A percentile compares a stretch with the other conserved stretches of the same genome.
phyloP scores from a whole-genome alignment of 2,329 filamentous ascomycete genomes.

The Microsporum canis region DNA sequence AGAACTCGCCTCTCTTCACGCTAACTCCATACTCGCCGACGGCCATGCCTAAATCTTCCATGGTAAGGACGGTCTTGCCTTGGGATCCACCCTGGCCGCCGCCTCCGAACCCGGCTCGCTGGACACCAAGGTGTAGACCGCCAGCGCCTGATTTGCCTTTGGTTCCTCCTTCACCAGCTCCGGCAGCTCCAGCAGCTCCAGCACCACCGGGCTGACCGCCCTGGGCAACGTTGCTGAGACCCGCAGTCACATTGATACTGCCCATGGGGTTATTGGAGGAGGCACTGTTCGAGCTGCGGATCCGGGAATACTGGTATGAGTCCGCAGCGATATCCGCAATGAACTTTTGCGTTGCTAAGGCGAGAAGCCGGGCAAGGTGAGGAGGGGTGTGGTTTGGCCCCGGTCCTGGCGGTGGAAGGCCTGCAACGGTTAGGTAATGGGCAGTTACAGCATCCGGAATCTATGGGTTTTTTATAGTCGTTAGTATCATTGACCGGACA shows the following conservation, averaged over 20 bases:
- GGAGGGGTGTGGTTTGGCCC: constrained; percentile 68
- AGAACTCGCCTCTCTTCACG: constrained; percentile 94
- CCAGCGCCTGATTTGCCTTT: constrained; percentile 38
- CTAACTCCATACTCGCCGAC: constrained; percentile 97
- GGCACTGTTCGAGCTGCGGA: constrained; percentile 78
- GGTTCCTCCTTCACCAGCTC: constrained; percentile 33
- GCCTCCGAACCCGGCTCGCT: constrained; percentile 72
- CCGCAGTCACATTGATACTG: constrained; percentile 58
- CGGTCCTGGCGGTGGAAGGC: constrained; percentile 73
- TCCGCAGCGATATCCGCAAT: constrained; percentile 95
- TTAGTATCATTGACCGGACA: background rate
- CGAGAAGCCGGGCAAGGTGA: constrained; percentile 81
- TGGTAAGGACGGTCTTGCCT: constrained; percentile 87
- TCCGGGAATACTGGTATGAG: constrained; percentile 94
- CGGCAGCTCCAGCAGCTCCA: constrained; percentile 36
- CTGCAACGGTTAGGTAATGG: constrained; percentile 94
- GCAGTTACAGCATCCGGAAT: constrained; percentile 96
- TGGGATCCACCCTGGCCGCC: constrained; percentile 71
- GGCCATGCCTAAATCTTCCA: constrained; percentile 98
- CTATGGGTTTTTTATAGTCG: constrained; percentile 34
- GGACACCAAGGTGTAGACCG: constrained; percentile 54
- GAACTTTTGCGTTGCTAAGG: constrained; percentile 97
- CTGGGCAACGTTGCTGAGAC: constrained; percentile 43
- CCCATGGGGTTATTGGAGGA: constrained; percentile 87
- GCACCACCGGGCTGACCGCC: constrained; percentile 25